Evolutionary conservation across 805 yeast genomes (phyloP).

Genomic region (Candida hispaniensis): DNA sequence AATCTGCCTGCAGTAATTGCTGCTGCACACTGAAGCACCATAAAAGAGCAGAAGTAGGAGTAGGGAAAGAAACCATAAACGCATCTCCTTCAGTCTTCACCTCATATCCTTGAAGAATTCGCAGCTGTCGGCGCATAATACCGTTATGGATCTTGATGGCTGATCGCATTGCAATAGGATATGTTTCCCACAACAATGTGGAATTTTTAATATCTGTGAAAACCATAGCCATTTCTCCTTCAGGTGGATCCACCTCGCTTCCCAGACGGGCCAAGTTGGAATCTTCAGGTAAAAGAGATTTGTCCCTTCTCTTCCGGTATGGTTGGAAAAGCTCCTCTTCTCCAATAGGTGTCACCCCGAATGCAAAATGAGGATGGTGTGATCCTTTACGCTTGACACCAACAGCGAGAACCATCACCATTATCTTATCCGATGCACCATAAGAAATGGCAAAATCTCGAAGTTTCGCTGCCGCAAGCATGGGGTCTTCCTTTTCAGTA

Average conservation of each 20-base stretch:
- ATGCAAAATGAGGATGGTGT: slow-evolving; percentile 24
- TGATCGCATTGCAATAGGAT: slow-evolving; percentile 89
- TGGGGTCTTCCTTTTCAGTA: slow-evolving; percentile 64
- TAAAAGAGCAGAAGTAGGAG: slow-evolving; percentile 76
- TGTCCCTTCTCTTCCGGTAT: slow-evolving; percentile 35
- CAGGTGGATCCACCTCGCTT: slow-evolving; percentile 82
- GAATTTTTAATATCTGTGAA: slow-evolving; percentile 96
- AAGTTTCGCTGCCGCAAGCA: slow-evolving; percentile 83
- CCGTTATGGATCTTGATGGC: slow-evolving; percentile 92
- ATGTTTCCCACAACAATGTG: slow-evolving; percentile 85
- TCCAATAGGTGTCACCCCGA: slow-evolving; percentile 17
- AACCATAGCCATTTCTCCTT: slow-evolving; percentile 88
- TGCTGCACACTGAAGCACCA: slow-evolving; percentile 95
- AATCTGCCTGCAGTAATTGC: slow-evolving; percentile 70
- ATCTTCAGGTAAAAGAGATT: slow-evolving; percentile 52
- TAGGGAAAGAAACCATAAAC: slow-evolving; percentile 92
- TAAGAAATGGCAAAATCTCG: slow-evolving; percentile 91
- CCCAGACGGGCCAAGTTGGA: slow-evolving; percentile 72
- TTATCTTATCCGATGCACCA: slow-evolving; percentile 69
- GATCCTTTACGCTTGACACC: slow-evolving; percentile 21
- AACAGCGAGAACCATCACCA: slow-evolving; percentile 69
- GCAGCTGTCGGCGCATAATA: slow-evolving; percentile 84
- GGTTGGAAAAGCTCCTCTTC: slow-evolving; percentile 29
- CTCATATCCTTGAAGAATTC: slow-evolving; percentile 94
- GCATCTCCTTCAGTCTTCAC: slow-evolving; percentile 99